Evolutionary conservation across 768 basidiomycete genomes (phyloP), one percentile per base, ranked within the genome.

Genomic region (Hygrocybe coccinea): DNA sequence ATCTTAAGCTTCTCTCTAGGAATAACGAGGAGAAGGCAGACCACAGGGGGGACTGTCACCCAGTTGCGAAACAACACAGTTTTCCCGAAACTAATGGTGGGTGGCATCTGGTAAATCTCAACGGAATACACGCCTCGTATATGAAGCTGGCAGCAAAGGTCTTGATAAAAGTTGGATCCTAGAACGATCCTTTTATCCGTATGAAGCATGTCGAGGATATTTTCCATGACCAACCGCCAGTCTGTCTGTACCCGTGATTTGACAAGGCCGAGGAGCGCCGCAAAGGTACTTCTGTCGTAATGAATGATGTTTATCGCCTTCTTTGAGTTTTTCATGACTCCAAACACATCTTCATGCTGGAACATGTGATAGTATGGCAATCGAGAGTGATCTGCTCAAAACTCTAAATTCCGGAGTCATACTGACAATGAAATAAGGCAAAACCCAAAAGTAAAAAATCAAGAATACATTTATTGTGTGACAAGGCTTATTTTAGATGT

Each of bases 331-430:
- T 50, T 51, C n/a, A 52, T 9, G 50, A 52, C 43, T 6, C 44
- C 37, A 25, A 33, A 37, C 15, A 64, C 14, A 39, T 72, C 65
- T 50, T 79, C 75, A 21, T 70, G 57, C 24, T 65, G 65, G 54
- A 76, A 79, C 35, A 78, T 54, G 14, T 62, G 47, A n/a, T 68
- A 66, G 56, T 78, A 79, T n/a, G n/a, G n/a, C n/a, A n/a, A n/a
- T n/a, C n/a, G n/a, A n/a, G n/a, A n/a, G n/a, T n/a, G n/a, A n/a
- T n/a, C n/a, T n/a, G n/a, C n/a, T n/a, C n/a, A n/a, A n/a, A n/a
- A n/a, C n/a, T n/a, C n/a, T n/a, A n/a, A n/a, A n/a, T n/a, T n/a
- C n/a, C n/a, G n/a, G n/a, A n/a, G n/a, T n/a, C n/a, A n/a, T n/a
- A n/a, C n/a, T n/a, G n/a, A n/a, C n/a, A n/a, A n/a, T n/a, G n/a